These are phyloP conservation scores for Oryza punctata DNA, from an alignment of 176 grass and related monocot species.

Conservation along the genomic window DNA sequence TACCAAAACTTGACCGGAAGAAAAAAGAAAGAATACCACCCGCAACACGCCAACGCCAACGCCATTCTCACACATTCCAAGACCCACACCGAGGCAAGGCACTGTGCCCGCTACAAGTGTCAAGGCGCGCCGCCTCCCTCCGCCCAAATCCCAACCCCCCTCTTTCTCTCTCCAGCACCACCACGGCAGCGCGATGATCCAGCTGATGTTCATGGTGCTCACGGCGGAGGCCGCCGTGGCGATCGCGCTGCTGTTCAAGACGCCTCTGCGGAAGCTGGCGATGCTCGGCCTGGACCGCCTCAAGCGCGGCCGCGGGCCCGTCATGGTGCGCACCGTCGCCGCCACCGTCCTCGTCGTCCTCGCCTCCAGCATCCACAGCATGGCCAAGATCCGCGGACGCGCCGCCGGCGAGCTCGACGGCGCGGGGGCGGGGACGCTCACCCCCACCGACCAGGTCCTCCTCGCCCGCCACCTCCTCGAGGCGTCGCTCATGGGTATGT, in stretches of 20 bases:
- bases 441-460: slow-evolving; percentile 90
- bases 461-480: slow-evolving; percentile 84
- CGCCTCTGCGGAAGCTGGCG: slow-evolving; percentile 59
- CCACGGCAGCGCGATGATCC: slow-evolving; percentile 53
- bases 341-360: slow-evolving; percentile 71
- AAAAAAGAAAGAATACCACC: slow-evolving; percentile 7
- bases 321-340: slow-evolving; percentile 83
- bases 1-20: too few species aligned
- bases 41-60: not conserved
- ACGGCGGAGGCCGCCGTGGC: slow-evolving; percentile 52
- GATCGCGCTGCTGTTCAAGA: slow-evolving; percentile 71
- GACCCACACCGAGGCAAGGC: not conserved
- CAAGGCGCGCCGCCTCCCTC: not conserved
- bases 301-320: slow-evolving; percentile 70
- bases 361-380: slow-evolving; percentile 75
- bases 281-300: slow-evolving; percentile 64
- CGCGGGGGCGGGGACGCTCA: slow-evolving; percentile 29
- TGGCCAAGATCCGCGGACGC: slow-evolving; percentile 66
- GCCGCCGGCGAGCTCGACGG: slow-evolving; percentile 49
- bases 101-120: not conserved
- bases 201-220: slow-evolving; percentile 75
- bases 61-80: slow-evolving; percentile 35
- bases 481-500: slow-evolving; percentile 77
- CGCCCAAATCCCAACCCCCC: not conserved
- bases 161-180: not conserved